Evolutionary conservation across 2,329 filamentous ascomycete genomes (phyloP).

Genomic region (Mycosphaerelloides madeirae): DNA sequence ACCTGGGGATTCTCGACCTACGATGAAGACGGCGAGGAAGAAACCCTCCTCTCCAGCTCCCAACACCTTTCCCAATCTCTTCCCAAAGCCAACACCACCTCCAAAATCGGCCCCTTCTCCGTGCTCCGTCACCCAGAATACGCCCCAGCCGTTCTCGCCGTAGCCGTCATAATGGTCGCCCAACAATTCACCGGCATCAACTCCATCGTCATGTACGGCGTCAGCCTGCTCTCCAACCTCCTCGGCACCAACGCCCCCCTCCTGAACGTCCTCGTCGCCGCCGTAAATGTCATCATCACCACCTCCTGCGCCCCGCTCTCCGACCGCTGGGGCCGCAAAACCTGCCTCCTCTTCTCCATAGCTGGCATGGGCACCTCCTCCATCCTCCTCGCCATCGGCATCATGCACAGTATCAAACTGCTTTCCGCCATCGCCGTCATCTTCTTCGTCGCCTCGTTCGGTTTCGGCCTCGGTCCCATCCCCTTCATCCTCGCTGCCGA

Average conservation of each 20-base stretch:
- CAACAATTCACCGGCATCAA: constrained; percentile 93
- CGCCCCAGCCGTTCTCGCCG: constrained; percentile 76
- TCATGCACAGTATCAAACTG: constrained; percentile 65
- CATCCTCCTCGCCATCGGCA: constrained; percentile 72
- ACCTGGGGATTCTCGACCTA: constrained; percentile 37
- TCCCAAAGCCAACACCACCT: constrained; percentile 10
- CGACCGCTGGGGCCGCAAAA: constrained; percentile 82
- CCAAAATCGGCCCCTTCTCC: constrained; percentile 42
- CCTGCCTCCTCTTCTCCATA: constrained; percentile 76
- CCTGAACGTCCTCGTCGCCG: constrained; percentile 81
- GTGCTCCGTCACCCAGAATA: constrained; percentile 65
- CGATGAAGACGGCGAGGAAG: constrained; percentile 56
- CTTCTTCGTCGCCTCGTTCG: constrained; percentile 84
- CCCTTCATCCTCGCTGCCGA: constrained; percentile 93
- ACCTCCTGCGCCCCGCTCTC: constrained; percentile 75
- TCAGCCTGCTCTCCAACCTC: constrained; percentile 76
- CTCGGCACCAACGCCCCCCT: constrained; percentile 76
- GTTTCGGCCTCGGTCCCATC: constrained; percentile 83
- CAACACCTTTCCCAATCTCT: background rate
- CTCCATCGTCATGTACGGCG: constrained; percentile 97
- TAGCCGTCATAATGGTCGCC: constrained; percentile 88
- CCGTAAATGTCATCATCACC: constrained; percentile 80
- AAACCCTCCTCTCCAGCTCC: constrained; percentile 37
- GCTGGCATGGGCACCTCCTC: constrained; percentile 77
- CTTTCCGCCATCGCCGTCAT: constrained; percentile 78